phyloP scores from a whole-genome alignment of 2,329 filamentous ascomycete genomes.

The Talaromyces pinophilus region DNA sequence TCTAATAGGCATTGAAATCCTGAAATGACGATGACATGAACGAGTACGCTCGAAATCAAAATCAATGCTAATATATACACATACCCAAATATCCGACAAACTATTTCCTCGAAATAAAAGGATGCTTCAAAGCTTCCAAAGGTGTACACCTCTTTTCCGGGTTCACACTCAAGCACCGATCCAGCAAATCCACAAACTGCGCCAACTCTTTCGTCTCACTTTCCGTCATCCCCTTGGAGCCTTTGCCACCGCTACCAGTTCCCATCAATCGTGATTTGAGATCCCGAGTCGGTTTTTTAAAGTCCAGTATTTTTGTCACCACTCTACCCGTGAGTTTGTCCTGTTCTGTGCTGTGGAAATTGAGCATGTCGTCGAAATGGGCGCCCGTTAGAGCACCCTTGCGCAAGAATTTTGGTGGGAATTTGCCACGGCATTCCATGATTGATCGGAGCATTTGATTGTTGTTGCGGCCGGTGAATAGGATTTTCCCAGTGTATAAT shows the following conservation, averaged over 20 bases:
- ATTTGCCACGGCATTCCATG: slow-evolving; percentile 92
- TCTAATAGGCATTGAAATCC: background rate
- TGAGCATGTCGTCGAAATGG: slow-evolving; percentile 82
- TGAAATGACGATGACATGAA: background rate
- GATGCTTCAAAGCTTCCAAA: slow-evolving; percentile 81
- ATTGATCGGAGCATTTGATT: slow-evolving; percentile 98
- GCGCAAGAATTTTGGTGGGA: slow-evolving; percentile 84
- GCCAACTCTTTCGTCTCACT: slow-evolving; percentile 75
- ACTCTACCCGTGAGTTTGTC: slow-evolving; percentile 86
- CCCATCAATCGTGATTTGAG: slow-evolving; percentile 75
- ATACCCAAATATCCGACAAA: background rate
- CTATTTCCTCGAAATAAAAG: slow-evolving; percentile 63
- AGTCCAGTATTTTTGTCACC: slow-evolving; percentile 48
- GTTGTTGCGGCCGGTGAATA: slow-evolving; percentile 93
- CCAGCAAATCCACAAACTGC: slow-evolving; percentile 82
- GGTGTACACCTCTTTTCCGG: slow-evolving; percentile 90
- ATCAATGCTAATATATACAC: slow-evolving; percentile 1
- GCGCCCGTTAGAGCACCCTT: slow-evolving; percentile 72
- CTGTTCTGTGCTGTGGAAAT: slow-evolving; percentile 80
- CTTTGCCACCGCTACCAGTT: slow-evolving; percentile 13
- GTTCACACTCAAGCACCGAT: slow-evolving; percentile 84
- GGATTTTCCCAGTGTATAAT: slow-evolving; percentile 93
- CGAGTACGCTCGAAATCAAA: background rate
- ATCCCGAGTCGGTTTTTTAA: slow-evolving; percentile 73
- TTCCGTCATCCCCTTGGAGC: slow-evolving; percentile 70